Evolutionary conservation across 768 basidiomycete species (phyloP).

Genomic region (Lactarius evosmus): DNA sequence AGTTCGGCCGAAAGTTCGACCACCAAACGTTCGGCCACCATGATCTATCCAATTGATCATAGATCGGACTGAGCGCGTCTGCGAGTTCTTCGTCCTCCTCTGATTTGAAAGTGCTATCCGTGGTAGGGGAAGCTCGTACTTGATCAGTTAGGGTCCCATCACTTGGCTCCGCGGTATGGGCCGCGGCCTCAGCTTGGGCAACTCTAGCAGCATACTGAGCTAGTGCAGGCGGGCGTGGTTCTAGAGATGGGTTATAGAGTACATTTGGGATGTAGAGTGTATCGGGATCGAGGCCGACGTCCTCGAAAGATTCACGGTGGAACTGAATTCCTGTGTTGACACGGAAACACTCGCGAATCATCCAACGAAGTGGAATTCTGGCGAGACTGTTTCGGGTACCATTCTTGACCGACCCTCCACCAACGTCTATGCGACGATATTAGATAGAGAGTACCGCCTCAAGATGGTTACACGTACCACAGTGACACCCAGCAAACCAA

Average conservation of each 20-base stretch:
- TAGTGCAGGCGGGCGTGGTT: too few species aligned
- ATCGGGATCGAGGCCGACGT: conserved; percentile 35
- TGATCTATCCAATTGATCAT: conserved; percentile 52
- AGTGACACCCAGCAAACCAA: conserved; percentile 77
- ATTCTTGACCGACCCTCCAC: conserved; percentile 66
- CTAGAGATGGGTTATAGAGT: too few species aligned
- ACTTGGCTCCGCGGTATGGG: conserved; percentile 9
- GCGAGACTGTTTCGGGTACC: conserved; percentile 57
- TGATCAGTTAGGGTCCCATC: conserved; percentile 26
- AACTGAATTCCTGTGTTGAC: conserved; percentile 44
- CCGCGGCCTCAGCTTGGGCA: background rate
- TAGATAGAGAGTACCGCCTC: background rate
- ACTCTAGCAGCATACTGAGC: too few species aligned
- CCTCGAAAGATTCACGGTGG: conserved; percentile 33
- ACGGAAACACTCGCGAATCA: conserved; percentile 51
- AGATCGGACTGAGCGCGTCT: conserved; percentile 51
- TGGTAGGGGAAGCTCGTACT: conserved; percentile 21
- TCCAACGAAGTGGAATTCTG: conserved; percentile 64
- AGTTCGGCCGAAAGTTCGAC: too few species aligned
- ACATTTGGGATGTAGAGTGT: too few species aligned
- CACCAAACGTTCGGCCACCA: too few species aligned
- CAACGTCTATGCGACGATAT: conserved; percentile 50
- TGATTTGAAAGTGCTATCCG: conserved; percentile 33
- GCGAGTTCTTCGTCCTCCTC: conserved; percentile 65
- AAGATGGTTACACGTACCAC: conserved; percentile 43